Evolutionary conservation across 768 basidiomycete species (phyloP).

Genomic region (Collybia sordida): DNA sequence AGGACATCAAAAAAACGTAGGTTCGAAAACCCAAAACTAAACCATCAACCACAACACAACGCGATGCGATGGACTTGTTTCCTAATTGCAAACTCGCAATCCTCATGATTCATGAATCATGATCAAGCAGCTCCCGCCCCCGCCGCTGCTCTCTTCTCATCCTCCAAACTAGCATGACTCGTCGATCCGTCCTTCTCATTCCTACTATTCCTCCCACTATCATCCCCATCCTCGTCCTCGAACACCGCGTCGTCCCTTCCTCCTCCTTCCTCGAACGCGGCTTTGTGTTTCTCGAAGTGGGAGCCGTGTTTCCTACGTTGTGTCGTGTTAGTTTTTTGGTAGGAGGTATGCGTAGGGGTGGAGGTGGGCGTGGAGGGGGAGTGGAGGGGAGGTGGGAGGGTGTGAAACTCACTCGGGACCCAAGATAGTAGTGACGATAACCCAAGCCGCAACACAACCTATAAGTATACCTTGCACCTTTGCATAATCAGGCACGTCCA

Average conservation of each 20-base stretch:
- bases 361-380: no score
- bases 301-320: slow-evolving; percentile 47
- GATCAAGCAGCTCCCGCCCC: no score
- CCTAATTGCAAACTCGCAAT: no score
- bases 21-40: no score
- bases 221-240: slow-evolving; percentile 11
- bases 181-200: no score
- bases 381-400: background rate
- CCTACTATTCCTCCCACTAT: background rate
- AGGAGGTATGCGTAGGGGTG: no score
- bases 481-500: slow-evolving; percentile 62
- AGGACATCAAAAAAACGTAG: no score
- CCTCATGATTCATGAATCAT: no score
- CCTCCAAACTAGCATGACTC: background rate
- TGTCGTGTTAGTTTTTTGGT: no score
- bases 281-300: slow-evolving; percentile 70
- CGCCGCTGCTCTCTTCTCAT: background rate
- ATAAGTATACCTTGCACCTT: slow-evolving; percentile 86
- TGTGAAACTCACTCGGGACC: slow-evolving; percentile 68
- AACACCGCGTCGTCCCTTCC: slow-evolving; percentile 35
- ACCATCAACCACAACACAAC: no score
- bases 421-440: slow-evolving; percentile 71
- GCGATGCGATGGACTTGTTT: no score
- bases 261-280: slow-evolving; percentile 65
- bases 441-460: slow-evolving; percentile 78